A percentile compares a stretch with the other conserved stretches of the same genome.
phyloP scores from a whole-genome alignment of 2,329 filamentous ascomycete species.

The Monilinia laxa region DNA sequence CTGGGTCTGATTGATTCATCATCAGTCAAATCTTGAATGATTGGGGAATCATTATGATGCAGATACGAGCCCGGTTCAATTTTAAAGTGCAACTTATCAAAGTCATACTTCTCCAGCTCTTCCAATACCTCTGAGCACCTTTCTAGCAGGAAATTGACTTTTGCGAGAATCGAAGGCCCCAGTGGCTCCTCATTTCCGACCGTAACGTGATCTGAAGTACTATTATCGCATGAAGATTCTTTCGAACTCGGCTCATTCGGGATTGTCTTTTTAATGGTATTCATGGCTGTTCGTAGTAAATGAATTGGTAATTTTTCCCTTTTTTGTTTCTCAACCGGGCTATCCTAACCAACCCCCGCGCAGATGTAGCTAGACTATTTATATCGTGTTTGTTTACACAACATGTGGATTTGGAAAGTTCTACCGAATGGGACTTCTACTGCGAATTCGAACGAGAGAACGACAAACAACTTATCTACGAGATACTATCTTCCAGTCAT shows the following conservation, averaged over 20 bases:
- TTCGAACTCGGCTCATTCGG: not conserved
- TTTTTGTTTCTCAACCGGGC: not conserved
- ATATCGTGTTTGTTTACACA: not conserved
- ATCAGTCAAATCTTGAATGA: not conserved
- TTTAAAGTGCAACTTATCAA: too few relatives aligned
- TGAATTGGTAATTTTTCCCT: not conserved
- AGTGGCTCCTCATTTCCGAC: not conserved
- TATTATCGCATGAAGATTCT: not conserved
- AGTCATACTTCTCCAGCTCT: not conserved
- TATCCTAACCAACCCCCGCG: not conserved
- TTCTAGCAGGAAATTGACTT: not conserved
- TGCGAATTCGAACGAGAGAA: not conserved
- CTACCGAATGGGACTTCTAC: not conserved
- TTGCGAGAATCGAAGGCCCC: not conserved
- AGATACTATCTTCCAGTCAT: not conserved
- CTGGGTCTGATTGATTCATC: not conserved
- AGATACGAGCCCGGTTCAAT: not conserved
- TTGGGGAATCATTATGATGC: not conserved
- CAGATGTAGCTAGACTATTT: not conserved
- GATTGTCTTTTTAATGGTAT: not conserved
- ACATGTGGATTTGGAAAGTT: not conserved
- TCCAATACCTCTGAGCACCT: not conserved
- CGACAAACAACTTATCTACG: not conserved
- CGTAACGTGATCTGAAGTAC: not conserved
- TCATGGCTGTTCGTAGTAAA: not conserved